Percentiles rank a stretch among this genome's conserved stretches.
Conservation (phyloP, 2,329 filamentous ascomycete species). For the Epichloe gansuensis region DNA sequence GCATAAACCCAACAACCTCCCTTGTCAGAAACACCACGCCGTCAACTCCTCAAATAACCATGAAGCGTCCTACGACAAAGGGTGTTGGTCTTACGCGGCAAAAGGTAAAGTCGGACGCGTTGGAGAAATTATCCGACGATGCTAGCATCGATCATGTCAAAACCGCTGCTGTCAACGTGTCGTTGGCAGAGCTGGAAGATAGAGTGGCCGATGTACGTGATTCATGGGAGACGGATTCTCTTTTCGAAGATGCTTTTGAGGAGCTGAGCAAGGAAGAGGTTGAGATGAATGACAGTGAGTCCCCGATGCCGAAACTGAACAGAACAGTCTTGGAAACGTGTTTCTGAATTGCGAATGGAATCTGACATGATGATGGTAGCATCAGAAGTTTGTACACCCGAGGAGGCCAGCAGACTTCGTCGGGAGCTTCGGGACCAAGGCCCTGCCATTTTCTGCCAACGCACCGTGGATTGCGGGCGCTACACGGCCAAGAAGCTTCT, state of each 20-base stretch:
- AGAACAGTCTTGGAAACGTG: not conserved
- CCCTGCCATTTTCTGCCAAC: conserved; percentile 62
- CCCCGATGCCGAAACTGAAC: not conserved
- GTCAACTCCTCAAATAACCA: conserved; percentile 5
- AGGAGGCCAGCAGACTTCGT: conserved; percentile 57
- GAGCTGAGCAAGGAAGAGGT: conserved; percentile 41
- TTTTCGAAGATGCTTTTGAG: conserved; percentile 50
- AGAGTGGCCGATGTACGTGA: conserved; percentile 38
- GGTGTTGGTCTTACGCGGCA: conserved; percentile 19
- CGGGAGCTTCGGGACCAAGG: conserved; percentile 62
- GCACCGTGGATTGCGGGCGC: conserved; percentile 53
- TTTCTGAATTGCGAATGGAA: not conserved
- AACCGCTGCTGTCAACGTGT: conserved; percentile 22
- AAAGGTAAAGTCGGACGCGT: conserved; percentile 23
- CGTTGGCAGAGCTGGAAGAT: conserved; percentile 35
- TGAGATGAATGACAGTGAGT: conserved; percentile 21
- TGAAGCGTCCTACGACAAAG: conserved; percentile 13
- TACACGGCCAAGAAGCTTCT: conserved; percentile 73
- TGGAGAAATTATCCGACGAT: conserved; percentile 21
- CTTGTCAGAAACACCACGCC: not conserved
- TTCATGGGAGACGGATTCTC: conserved; percentile 50
- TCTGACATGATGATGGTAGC: conserved; percentile 17
- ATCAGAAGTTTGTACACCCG: conserved; percentile 46
- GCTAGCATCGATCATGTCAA: conserved; percentile 24
- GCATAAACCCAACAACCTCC: too few relatives aligned